Percentiles rank a stretch among this genome's conserved stretches.
Evolutionary conservation across 2,329 filamentous ascomycete genomes (phyloP).

Genomic region (Eurotiales sp.): DNA sequence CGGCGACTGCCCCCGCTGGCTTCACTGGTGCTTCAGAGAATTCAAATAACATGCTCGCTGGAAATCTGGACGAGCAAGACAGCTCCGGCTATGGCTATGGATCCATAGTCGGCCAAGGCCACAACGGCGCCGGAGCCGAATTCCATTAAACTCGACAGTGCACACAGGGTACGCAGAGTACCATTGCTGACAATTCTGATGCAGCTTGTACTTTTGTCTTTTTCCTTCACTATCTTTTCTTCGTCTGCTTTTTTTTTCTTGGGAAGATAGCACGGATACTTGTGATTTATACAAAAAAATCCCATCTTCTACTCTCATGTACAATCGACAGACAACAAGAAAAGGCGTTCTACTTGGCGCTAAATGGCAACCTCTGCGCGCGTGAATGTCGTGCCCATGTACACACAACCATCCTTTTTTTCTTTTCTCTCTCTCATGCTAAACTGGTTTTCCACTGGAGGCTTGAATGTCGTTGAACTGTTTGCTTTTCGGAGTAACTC

Average conservation of each 20-base stretch:
- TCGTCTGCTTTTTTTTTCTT: conserved; percentile 1
- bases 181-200: conserved; percentile 3
- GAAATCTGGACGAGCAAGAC: conserved; percentile 45
- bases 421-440: no score
- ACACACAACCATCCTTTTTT: conserved; percentile 9
- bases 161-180: neutral
- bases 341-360: conserved; percentile 7
- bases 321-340: conserved; percentile 13
- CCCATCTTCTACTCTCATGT: conserved; percentile 11
- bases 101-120: conserved; percentile 43
- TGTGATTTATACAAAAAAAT: conserved; percentile 3
- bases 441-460: conserved; percentile 3
- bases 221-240: neutral
- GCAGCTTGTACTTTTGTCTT: conserved; percentile 4
- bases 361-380: conserved; percentile 1
- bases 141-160: conserved; percentile 31
- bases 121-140: conserved; percentile 46
- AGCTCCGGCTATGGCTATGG: conserved; percentile 43
- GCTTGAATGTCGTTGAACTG: conserved; percentile 9
- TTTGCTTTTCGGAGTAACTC: conserved; percentile 12
- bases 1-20: conserved; percentile 26
- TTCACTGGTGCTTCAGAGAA: conserved; percentile 37
- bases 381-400: conserved; percentile 1
- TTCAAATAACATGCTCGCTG: conserved; percentile 43
- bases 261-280: neutral